Percentiles rank a stretch among this genome's conserved stretches.
Evolutionary conservation across 331 rosid species (phyloP).

Genomic region (Erythrophleum ivorense): DNA sequence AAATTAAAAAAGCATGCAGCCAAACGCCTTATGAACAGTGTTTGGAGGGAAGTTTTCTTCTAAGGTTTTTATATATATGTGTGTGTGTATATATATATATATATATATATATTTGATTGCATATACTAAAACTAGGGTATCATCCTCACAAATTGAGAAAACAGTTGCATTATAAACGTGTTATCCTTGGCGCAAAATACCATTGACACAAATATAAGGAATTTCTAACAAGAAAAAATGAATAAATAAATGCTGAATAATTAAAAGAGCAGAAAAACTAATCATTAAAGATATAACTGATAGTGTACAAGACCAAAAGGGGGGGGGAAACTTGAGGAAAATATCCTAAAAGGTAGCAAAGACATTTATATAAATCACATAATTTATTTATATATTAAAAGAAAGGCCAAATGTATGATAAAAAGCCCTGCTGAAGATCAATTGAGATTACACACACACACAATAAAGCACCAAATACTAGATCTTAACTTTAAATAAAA

Average conservation of each 20-base stretch:
- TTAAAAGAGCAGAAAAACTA: background rate
- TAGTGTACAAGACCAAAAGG: background rate
- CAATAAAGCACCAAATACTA: background rate
- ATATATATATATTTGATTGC: too few species aligned
- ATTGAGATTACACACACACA: background rate
- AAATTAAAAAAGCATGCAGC: too few species aligned
- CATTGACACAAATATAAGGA: background rate
- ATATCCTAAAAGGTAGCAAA: background rate
- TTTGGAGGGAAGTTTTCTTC: too few species aligned
- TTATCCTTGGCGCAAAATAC: background rate
- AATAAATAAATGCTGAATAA: background rate
- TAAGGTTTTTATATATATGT: too few species aligned
- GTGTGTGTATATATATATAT: too few species aligned
- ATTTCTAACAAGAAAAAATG: background rate
- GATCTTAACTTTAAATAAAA: background rate
- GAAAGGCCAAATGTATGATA: background rate
- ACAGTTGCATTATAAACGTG: background rate
- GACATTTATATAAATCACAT: background rate
- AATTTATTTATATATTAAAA: background rate
- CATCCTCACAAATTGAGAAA: slow-evolving; percentile 16
- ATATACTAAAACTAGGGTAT: slow-evolving; percentile 2
- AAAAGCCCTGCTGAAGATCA: background rate
- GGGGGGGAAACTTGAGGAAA: background rate
- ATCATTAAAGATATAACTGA: background rate
- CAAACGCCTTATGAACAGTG: too few species aligned